phyloP scores from a whole-genome alignment of 129 eudicot genomes.

The Daucus carota region DH1_v3.0 NC_030385.2:43412501-43413000 shows the following conservation, averaged over 20 bases:
- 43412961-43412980: constrained; percentile 25
- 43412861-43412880: constrained; percentile 19
- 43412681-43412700: constrained; percentile 25
- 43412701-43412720: constrained; percentile 16
- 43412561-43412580: constrained; percentile 40
- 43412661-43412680: constrained; percentile 19
- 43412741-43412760: constrained; percentile 14
- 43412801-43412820: constrained; percentile 24
- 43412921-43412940: constrained; percentile 17
- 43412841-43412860: constrained; percentile 32
- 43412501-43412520: constrained; percentile 23
- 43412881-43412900: not conserved
- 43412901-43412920: constrained; percentile 14
- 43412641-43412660: constrained; percentile 18
- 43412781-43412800: constrained; percentile 30
- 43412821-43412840: constrained; percentile 52
- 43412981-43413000: constrained; percentile 32
- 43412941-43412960: constrained; percentile 38
- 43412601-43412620: constrained; percentile 20
- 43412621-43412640: constrained; percentile 21
- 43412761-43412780: not conserved
- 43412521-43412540: constrained; percentile 23
- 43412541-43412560: constrained; percentile 27
- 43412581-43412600: constrained; percentile 38
- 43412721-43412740: constrained; percentile 22